phyloP scores from a whole-genome alignment of 768 basidiomycete genomes.

The Suillus alpinus region DNA sequence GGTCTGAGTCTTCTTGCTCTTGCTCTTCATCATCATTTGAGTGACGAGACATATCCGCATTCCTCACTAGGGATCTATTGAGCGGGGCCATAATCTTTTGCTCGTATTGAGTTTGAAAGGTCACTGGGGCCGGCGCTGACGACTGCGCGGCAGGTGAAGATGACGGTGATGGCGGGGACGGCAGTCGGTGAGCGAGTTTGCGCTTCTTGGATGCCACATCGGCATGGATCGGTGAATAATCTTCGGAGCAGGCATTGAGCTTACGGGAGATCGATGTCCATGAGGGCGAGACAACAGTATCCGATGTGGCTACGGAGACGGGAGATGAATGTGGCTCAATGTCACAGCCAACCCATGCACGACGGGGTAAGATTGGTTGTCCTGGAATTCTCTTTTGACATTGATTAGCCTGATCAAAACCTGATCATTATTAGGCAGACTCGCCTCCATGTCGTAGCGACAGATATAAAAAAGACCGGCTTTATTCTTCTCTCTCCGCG shows the following conservation, averaged over 20 bases:
- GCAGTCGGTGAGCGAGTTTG: neutral
- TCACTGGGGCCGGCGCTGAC: no score
- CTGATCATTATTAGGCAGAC: neutral
- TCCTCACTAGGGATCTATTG: no score
- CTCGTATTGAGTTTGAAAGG: no score
- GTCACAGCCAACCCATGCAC: neutral
- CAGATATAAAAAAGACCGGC: slow-evolving; percentile 15
- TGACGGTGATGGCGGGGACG: no score
- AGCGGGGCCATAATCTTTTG: no score
- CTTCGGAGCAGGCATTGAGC: neutral
- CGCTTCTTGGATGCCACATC: neutral
- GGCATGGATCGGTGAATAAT: neutral
- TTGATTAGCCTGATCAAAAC: neutral
- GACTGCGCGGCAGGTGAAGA: no score
- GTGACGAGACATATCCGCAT: no score
- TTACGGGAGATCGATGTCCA: neutral
- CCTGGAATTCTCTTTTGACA: slow-evolving; percentile 23
- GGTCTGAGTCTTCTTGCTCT: no score
- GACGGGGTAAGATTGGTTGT: slow-evolving; percentile 23
- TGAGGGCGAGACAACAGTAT: neutral
- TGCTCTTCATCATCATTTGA: no score
- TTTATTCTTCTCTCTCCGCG: slow-evolving; percentile 16
- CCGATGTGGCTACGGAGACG: neutral
- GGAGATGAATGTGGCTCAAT: neutral
- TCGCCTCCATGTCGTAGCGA: slow-evolving; percentile 26